These are phyloP conservation scores for Coemansia asiatica DNA, from an alignment of 192 early-diverging fungal species.

Conservation along the genomic window DNA sequence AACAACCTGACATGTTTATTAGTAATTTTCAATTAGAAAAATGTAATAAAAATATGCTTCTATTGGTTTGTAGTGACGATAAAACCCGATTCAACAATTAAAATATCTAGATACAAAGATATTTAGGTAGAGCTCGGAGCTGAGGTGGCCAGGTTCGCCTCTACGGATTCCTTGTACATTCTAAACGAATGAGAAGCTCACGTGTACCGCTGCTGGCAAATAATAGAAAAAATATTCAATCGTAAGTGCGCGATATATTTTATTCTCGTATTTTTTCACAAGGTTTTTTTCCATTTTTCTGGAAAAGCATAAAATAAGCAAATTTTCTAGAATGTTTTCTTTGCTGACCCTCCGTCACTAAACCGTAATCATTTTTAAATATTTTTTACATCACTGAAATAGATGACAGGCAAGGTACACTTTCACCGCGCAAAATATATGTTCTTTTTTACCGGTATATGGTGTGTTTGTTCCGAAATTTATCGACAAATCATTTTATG, in stretches of 20 bases:
- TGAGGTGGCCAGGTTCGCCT: neutral
- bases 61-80: too few species aligned
- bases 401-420: neutral
- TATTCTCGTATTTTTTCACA: neutral
- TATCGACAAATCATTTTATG: constrained; percentile 1
- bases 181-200: neutral
- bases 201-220: neutral
- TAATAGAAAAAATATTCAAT: neutral
- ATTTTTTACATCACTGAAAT: neutral
- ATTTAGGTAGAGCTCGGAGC: neutral
- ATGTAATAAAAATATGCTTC: too few species aligned
- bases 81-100: too few species aligned
- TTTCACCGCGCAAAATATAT: neutral
- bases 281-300: neutral
- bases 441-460: neutral
- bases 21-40: too few species aligned
- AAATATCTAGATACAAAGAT: too few species aligned
- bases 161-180: neutral
- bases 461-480: neutral
- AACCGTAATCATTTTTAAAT: neutral
- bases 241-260: neutral
- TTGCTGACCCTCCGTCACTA: neutral
- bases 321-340: neutral
- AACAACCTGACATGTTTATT: too few species aligned
- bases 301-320: neutral